Base-by-base conservation (phyloP, 2,329 filamentous ascomycete genomes). In the Thelonectria rubi region DNA sequence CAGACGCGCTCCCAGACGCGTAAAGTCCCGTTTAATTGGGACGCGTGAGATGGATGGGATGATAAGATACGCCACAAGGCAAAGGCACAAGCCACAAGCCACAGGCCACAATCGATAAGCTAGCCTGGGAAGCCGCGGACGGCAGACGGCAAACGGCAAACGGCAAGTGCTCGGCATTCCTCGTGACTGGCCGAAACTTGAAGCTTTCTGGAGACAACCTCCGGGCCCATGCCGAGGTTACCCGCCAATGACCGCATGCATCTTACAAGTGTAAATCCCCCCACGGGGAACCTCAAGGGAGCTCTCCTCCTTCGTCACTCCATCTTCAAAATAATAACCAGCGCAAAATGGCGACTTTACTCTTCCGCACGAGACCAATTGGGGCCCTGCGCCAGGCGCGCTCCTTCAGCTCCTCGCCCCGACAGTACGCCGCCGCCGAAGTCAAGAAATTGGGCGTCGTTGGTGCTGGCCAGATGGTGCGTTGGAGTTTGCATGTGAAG, bases 401-500 rank as follows among this genome's bases (percentile, higher is more conserved):
- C 71, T 79, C 77, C 72, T 97, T 96, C 80, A 94, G 91, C 81
- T 88, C 88, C 34, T 88, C 86, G 40, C 78, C 87, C 46, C 80
- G 82, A 47, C 82, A 84, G 45, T 74, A 81, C 70, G 87, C 87
- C 63, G 87, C 89, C 58, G 63, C 68, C 24, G 88, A 94, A 73
- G 89, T 99, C 64, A 96, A 94, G 81, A 90, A 87, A 68, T 81
- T 99, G 43, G 95, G 94, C 73, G 94, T 99, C 51, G 85, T 99
- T 73, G 95, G 95, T 68, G 94, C 94, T 55, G 95, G 95, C 26
- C 95, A 98, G 77, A 97, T 98, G 94, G 94, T 97, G 79, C 74
- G 84, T 75, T 14, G 17, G 57, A 45, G 37, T 70, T 72, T 60
- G 67, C 78, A 81, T 78, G 78, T 77, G 75, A 79, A 67, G 55